Conservation (phyloP, 495 filamentous ascomycete species). For the Melanomma pulvis-pyrius region DNA sequence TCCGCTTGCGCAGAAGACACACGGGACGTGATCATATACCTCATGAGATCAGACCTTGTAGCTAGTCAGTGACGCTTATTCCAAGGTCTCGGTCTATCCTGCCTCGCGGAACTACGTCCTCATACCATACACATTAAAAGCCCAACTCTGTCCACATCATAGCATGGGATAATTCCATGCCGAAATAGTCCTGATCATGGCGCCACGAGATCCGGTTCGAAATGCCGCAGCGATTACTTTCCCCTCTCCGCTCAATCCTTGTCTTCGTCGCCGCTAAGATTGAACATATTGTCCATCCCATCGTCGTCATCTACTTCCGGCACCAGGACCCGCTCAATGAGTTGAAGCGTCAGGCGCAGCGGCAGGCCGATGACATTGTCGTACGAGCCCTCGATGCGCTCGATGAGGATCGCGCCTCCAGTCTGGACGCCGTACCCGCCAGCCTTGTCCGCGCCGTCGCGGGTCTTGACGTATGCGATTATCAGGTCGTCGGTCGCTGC, state of each 20-base stretch:
- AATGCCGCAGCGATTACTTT: not conserved
- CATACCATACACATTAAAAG: too few species aligned
- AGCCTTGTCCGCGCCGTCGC: slow-evolving; percentile 95
- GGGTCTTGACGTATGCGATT: slow-evolving; percentile 80
- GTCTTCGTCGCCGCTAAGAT: slow-evolving; percentile 11
- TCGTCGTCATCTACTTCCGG: slow-evolving; percentile 51
- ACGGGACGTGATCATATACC: not conserved
- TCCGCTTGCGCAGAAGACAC: not conserved
- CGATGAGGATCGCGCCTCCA: slow-evolving; percentile 78
- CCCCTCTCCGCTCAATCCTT: not conserved
- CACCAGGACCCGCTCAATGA: slow-evolving; percentile 77
- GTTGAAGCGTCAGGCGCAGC: slow-evolving; percentile 72
- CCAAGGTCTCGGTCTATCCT: too few species aligned
- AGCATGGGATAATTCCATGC: not conserved
- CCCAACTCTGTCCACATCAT: not conserved
- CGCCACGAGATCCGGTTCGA: not conserved
- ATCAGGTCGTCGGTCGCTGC: slow-evolving; percentile 78
- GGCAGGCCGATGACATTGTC: slow-evolving; percentile 98
- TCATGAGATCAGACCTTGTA: not conserved
- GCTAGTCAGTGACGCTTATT: not conserved
- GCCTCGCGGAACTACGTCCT: too few species aligned
- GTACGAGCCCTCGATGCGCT: slow-evolving; percentile 82
- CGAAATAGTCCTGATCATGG: not conserved
- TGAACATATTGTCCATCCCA: slow-evolving; percentile 7
- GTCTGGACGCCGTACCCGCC: slow-evolving; percentile 96